Evolutionary conservation across 768 basidiomycete genomes (phyloP), one percentile per base, ranked within the genome.

Genomic region (Rhizopogon rudus): DNA sequence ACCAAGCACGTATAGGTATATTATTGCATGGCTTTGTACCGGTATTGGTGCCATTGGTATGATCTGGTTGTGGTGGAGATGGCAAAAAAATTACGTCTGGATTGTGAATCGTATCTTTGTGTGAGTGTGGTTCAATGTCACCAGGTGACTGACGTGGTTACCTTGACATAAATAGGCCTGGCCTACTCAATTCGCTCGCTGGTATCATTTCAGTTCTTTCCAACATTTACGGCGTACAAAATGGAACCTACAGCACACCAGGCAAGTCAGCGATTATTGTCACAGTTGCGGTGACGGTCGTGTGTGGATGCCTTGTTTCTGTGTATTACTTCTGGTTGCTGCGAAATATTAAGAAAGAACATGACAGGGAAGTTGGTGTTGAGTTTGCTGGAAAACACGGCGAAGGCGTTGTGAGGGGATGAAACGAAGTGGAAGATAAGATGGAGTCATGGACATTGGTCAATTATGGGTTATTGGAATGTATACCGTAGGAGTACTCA

Each of bases 81-180:
- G 83, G 82, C 73, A 68, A 60, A 68, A 67, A 50, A 85, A 84
- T 57, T 84, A 84, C 60, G 61, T 85, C 51, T 84, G 83, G 82
- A 63, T 79, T 25, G 67, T 77, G 13, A 81, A 81, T 66, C 81
- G 76, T 44, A 73, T 84, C 48, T 84, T 82, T 63, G 53, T 81
- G 83, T 84, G 57, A 53, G 80, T 63, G 33, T 16, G 6, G 46
- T 33, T 40, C 3, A 43, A 1, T n/a, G 14, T 13, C 6, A 41
- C 6, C 20, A 31, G 39, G 46, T 40, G 25, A 17, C 57, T 57
- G 50, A 62, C 42, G 17, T 42, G 46, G 52, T 56, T 12, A 13
- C 20, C 13, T 22, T 40, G 25, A 25, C 25, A 25, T 33, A 56
- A 37, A 57, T 59, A 83, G 82, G 39, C 83, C 83, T 17, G 83